Evolutionary conservation across 345 rosid species (phyloP).

Genomic region (Geranium rotundifolium): DNA sequence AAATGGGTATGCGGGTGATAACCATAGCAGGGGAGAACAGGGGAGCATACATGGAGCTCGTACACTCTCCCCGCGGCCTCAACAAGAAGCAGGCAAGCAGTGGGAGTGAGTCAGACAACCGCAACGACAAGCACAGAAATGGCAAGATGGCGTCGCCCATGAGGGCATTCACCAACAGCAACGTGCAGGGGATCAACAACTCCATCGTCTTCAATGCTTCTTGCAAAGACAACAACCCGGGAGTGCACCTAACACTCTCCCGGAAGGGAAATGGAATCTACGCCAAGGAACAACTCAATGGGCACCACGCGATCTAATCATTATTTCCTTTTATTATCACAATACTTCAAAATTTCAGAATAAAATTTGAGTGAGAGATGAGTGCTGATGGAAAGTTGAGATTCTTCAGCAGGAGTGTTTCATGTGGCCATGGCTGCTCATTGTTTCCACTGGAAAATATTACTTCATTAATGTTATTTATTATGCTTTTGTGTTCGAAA

Average conservation of each 20-base stretch:
- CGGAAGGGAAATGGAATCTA: slow-evolving; percentile 15
- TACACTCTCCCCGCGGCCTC: slow-evolving; percentile 26
- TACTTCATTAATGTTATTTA: no score
- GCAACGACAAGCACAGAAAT: slow-evolving; percentile 26
- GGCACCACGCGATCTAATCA: no score
- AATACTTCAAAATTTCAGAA: no score
- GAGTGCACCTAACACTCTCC: slow-evolving; percentile 49
- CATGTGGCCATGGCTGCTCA: no score
- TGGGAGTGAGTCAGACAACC: slow-evolving; percentile 20
- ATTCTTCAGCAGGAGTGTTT: no score
- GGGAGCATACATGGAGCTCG: slow-evolving; percentile 80
- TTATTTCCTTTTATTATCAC: no score
- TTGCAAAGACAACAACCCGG: slow-evolving; percentile 67
- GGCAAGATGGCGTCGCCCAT: slow-evolving; percentile 19
- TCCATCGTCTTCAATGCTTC: slow-evolving; percentile 59
- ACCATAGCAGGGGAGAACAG: slow-evolving; percentile 86
- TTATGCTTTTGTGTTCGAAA: no score
- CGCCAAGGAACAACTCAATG: no score
- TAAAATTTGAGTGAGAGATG: no score
- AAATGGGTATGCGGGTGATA: slow-evolving; percentile 35
- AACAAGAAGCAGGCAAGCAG: slow-evolving; percentile 3
- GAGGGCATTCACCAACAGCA: slow-evolving; percentile 63
- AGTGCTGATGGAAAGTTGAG: no score
- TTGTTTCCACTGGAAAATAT: no score
- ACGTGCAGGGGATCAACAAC: slow-evolving; percentile 82